phyloP scores from a whole-genome alignment of 768 basidiomycete species.

The Mycena galericulata region DNA sequence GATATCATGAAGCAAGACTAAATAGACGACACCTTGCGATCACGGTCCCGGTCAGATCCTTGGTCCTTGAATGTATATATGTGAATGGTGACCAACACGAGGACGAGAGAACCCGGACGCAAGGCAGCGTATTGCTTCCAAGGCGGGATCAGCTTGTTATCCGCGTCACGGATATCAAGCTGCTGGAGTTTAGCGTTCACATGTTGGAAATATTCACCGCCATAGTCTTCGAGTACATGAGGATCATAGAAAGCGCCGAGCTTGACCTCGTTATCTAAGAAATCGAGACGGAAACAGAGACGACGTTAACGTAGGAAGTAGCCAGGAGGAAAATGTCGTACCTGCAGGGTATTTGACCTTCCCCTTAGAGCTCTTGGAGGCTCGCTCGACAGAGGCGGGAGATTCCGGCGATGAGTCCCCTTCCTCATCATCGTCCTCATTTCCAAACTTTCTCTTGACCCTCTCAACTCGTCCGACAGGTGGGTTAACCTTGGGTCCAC shows the following conservation, averaged over 20 bases:
- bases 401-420: too few relatives aligned
- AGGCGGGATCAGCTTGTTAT: neutral
- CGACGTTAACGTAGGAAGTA: too few relatives aligned
- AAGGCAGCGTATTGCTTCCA: neutral
- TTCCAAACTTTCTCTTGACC: too few relatives aligned
- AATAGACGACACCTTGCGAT: neutral
- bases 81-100: neutral
- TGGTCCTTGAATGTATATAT: neutral
- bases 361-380: too few relatives aligned
- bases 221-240: neutral
- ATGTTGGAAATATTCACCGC: neutral
- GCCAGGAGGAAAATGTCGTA: too few relatives aligned
- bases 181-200: neutral
- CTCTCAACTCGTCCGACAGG: too few relatives aligned
- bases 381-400: too few relatives aligned
- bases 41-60: too few relatives aligned
- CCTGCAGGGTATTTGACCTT: too few relatives aligned
- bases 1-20: neutral
- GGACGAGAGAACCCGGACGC: neutral
- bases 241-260: neutral
- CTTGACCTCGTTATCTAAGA: neutral
- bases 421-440: too few relatives aligned
- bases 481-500: too few relatives aligned
- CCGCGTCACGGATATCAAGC: neutral
- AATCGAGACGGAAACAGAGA: too few relatives aligned